Percentiles rank a stretch among this genome's conserved stretches.
phyloP scores from a whole-genome alignment of 345 rosid species.

The Eucalyptus camaldulensis region DNA sequence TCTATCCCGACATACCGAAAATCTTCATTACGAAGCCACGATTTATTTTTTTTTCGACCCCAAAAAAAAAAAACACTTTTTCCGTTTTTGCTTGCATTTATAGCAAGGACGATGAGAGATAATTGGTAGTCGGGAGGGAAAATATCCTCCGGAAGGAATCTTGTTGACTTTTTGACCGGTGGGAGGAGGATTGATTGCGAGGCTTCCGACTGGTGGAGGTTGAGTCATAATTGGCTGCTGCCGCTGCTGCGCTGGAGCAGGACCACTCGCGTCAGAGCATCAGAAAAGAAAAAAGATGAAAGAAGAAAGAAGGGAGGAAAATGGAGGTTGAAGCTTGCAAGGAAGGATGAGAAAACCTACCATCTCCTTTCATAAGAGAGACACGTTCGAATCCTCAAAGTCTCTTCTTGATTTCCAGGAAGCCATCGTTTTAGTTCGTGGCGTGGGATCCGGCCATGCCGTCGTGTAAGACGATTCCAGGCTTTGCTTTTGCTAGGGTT shows the following conservation, averaged over 20 bases:
- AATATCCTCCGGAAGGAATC: neutral
- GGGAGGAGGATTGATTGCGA: neutral
- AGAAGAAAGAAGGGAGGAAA: neutral
- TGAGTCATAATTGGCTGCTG: neutral
- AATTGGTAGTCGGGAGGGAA: rapidly evolving
- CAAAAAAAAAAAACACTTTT: rapidly evolving
- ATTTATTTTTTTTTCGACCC: neutral
- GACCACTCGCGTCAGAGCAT: neutral
- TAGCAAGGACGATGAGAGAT: neutral
- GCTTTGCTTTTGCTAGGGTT: neutral
- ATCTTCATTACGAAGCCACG: neutral
- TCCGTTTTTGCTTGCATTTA: neutral
- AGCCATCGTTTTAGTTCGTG: neutral
- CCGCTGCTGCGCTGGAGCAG: neutral
- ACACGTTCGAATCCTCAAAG: neutral
- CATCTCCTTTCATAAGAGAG: neutral
- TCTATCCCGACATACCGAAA: neutral
- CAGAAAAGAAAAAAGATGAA: too few species aligned
- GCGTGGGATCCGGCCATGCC: neutral
- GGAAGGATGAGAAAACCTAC: neutral
- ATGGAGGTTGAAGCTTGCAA: neutral
- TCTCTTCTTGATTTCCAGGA: neutral
- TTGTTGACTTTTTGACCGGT: neutral
- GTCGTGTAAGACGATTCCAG: neutral
- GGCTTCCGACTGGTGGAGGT: neutral